A percentile compares a stretch with the other conserved stretches of the same genome.
Evolutionary conservation across 2,329 filamentous ascomycete genomes (phyloP).

Genomic region (Monilinia vaccinii-corymbosi): DNA sequence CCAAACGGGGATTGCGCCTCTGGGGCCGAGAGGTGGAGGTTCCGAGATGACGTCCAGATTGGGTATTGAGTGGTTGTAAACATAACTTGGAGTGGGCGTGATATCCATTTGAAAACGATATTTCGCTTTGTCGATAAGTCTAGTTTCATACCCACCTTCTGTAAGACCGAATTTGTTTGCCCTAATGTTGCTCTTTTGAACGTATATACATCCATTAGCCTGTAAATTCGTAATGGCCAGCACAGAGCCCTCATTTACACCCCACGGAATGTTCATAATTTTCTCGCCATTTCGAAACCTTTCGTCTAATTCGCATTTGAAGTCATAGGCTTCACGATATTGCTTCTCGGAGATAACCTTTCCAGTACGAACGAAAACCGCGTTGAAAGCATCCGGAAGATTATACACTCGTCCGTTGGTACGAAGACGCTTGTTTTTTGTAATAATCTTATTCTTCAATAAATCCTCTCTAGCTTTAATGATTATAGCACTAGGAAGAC

Average conservation of each 20-base stretch:
- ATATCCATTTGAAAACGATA: conserved; percentile 56
- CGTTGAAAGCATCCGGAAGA: conserved; percentile 8
- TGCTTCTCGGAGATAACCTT: conserved; percentile 47
- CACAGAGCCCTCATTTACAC: conserved; percentile 53
- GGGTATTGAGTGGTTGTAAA: conserved; percentile 43
- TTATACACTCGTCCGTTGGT: conserved; percentile 49
- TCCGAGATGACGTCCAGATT: conserved; percentile 32
- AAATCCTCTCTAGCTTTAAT: conserved; percentile 20
- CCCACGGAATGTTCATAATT: conserved; percentile 22
- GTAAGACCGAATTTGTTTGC: conserved; percentile 61
- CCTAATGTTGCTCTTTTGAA: conserved; percentile 47
- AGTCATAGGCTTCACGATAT: conserved; percentile 47
- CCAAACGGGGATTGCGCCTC: conserved; percentile 58
- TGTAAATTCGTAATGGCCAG: conserved; percentile 60
- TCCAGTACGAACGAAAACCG: conserved; percentile 42
- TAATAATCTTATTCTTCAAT: conserved; percentile 33
- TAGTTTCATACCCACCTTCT: conserved; percentile 61
- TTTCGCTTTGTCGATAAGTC: conserved; percentile 56
- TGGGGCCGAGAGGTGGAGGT: conserved; percentile 34
- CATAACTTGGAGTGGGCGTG: conserved; percentile 48
- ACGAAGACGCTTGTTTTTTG: conserved; percentile 50
- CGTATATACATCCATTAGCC: conserved; percentile 45
- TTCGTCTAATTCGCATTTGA: conserved; percentile 52
- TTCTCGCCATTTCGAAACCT: conserved; percentile 30
- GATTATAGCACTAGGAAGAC: conserved; percentile 12